Conservation (phyloP, 352 stramenopile species). For the Phytopythium sindhum region DNA sequence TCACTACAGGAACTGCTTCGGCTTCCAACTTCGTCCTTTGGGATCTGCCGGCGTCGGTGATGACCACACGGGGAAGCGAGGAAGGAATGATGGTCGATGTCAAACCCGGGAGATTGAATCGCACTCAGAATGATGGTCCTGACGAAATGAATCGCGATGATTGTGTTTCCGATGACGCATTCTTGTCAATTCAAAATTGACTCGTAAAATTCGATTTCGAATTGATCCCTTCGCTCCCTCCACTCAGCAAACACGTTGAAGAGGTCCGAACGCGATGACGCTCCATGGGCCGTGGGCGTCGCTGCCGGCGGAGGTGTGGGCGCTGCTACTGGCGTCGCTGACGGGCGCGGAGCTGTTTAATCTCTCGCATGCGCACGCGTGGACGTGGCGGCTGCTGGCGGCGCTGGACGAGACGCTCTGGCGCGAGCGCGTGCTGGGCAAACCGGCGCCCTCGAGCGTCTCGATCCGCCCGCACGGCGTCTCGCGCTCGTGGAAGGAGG, state of each 20-base stretch:
- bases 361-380: slow-evolving; percentile 20
- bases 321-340: slow-evolving; percentile 15
- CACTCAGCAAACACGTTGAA: not conserved
- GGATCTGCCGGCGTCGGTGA: not conserved
- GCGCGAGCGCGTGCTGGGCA: not conserved
- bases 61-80: not conserved
- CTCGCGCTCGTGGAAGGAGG: not conserved
- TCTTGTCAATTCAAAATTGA: not conserved
- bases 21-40: too few species aligned
- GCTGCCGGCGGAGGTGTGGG: slow-evolving; percentile 24
- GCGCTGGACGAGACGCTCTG: slow-evolving; percentile 3
- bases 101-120: not conserved
- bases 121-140: not conserved
- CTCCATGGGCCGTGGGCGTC: not conserved
- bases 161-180: not conserved
- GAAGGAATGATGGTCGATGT: slow-evolving; percentile 2
- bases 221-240: not conserved
- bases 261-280: not conserved
- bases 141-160: not conserved
- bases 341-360: slow-evolving; percentile 23
- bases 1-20: too few species aligned
- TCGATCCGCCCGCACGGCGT: too few species aligned
- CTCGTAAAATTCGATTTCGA: not conserved
- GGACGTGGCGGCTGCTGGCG: not conserved
- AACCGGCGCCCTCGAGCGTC: too few species aligned